A percentile compares a stretch with the other conserved stretches of the same genome.
phyloP scores from a whole-genome alignment of 2,329 filamentous ascomycete genomes.

The Drechslerella coelobrocha region DNA sequence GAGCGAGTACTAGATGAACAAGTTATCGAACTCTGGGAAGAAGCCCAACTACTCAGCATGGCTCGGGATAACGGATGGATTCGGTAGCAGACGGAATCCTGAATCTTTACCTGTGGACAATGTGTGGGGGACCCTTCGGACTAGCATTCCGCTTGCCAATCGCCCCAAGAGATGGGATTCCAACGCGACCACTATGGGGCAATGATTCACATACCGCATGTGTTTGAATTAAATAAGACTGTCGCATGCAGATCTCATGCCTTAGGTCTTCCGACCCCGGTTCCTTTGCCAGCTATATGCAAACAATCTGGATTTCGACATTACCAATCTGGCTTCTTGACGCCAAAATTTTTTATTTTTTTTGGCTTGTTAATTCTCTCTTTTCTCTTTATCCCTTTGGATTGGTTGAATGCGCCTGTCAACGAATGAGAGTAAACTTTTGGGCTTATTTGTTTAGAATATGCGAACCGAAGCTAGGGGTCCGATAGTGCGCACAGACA shows the following conservation, averaged over 20 bases:
- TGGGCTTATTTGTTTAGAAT: neutral
- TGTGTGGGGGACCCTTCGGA: conserved; percentile 32
- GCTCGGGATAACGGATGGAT: conserved; percentile 48
- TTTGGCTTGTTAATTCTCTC: neutral
- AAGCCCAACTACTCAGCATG: conserved; percentile 30
- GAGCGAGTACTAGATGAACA: conserved; percentile 53
- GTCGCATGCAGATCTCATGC: conserved; percentile 17
- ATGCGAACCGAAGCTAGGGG: too few relatives aligned
- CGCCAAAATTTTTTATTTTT: neutral
- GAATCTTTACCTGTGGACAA: conserved; percentile 1
- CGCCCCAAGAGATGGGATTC: conserved; percentile 23
- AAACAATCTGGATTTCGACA: neutral
- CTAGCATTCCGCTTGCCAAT: conserved; percentile 18
- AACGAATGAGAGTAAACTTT: neutral
- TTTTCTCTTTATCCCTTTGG: neutral
- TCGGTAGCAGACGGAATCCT: conserved; percentile 15
- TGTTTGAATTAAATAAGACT: conserved; percentile 1
- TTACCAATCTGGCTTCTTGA: neutral
- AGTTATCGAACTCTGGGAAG: conserved; percentile 54
- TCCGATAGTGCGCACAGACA: too few relatives aligned
- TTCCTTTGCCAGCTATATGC: conserved; percentile 20
- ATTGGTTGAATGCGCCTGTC: neutral
- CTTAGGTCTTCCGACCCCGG: conserved; percentile 11
- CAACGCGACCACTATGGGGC: conserved; percentile 30
- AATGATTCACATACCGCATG: conserved; percentile 32